Evolutionary conservation across 108 stramenopile genomes (phyloP), one percentile per base, ranked within the genome.

Genomic region (Nannochloropsis salina): DNA sequence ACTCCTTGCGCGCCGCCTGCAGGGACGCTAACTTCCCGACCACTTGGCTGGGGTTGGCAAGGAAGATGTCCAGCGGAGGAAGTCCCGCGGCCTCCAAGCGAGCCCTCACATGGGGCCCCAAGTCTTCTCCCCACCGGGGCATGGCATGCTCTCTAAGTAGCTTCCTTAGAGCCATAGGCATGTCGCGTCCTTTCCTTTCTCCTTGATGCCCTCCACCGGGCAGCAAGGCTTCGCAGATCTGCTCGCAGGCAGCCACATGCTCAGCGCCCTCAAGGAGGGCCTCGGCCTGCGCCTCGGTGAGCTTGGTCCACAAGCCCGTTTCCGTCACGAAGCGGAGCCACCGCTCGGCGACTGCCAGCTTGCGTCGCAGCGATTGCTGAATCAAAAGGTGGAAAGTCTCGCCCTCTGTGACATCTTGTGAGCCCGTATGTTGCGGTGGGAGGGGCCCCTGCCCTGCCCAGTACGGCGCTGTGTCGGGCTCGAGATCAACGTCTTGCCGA

Each of bases 91-190:
- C 61, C 15, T 74, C 61, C 8, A 74, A 3, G 15, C 61, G 15
- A 3, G 61, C 61, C 15, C 61, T 15, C 20, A 74, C 61, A 15
- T 74, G 61, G 4, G 61, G 61, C n/a, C n/a, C 20, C 61, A 74
- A 74, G 8, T 74, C 61, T n/a, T 74, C 61, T n/a, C 61, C 61
- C 61, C 61, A 74, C 61, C 61, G 61, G 15, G 61, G 61, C 61
- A 74, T 74, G 61, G 61, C 61, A 74, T 74, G 61, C n/a, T 15
- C 61, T n/a, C 61, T 74, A 4, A 74, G 61, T n/a, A 74, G n/a
- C 61, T 74, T n/a, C 61, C 20, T n/a, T n/a, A 74, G 61, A 15
- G 61, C 61, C 1, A n/a, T n/a, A n/a, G 61, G 61, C 61, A 74
- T 74, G 20, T 74, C 61, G 15, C 61, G 61, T n/a, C 61, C 61